Evolutionary conservation across 2,329 filamentous ascomycete species (phyloP).

Genomic region (Neonectria faginata): DNA sequence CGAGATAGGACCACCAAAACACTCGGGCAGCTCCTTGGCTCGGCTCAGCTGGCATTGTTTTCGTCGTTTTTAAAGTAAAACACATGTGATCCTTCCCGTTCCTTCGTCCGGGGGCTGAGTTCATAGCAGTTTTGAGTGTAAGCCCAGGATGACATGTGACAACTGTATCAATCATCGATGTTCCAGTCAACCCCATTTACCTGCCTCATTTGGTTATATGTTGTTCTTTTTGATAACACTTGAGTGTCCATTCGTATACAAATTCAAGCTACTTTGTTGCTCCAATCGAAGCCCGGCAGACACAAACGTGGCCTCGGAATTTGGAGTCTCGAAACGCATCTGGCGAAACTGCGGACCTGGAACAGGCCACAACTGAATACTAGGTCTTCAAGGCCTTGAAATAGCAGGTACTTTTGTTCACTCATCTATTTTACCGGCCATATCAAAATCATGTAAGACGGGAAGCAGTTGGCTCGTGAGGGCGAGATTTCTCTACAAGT

Average conservation of each 20-base stretch:
- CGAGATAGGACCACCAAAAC: neutral
- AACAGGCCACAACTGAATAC: neutral
- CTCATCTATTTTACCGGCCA: neutral
- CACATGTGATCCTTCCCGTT: neutral
- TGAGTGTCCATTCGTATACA: neutral
- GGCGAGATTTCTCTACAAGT: neutral
- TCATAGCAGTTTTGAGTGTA: neutral
- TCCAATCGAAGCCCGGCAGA: neutral
- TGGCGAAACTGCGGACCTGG: neutral
- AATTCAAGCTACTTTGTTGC: neutral
- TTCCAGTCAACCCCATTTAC: neutral
- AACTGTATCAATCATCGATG: neutral
- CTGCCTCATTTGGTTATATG: neutral
- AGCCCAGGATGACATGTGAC: neutral
- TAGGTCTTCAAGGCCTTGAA: neutral
- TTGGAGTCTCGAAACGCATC: neutral
- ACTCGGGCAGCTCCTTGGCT: neutral
- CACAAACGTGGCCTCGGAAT: neutral
- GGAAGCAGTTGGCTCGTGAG: neutral
- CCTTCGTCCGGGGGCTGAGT: neutral
- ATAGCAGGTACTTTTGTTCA: neutral
- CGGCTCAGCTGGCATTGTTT: neutral
- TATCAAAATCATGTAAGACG: neutral
- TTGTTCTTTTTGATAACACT: neutral
- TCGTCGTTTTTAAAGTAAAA: neutral